Percentiles rank a stretch among this genome's conserved stretches.
phyloP scores from a whole-genome alignment of 495 filamentous ascomycete species.

The Sabuloglossum arenarium region DNA sequence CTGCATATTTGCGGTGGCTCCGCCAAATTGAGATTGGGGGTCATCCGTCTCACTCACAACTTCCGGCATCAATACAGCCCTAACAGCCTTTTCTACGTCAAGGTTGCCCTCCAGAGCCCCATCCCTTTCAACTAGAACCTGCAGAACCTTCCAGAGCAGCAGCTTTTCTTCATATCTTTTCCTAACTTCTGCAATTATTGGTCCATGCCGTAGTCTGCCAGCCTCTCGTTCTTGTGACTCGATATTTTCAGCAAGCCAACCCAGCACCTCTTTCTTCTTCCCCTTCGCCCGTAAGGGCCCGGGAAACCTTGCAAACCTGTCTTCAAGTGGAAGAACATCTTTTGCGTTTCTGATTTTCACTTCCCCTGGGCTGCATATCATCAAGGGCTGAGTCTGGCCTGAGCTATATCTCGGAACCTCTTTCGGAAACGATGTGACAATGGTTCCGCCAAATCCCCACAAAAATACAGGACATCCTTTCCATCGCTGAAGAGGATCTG shows the following conservation, averaged over 20 bases:
- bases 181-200: constrained; percentile 6
- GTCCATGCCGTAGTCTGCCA: neutral
- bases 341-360: constrained; percentile 52
- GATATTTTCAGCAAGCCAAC: constrained; percentile 64
- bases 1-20: neutral
- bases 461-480: constrained; percentile 66
- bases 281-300: constrained; percentile 73
- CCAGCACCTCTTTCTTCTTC: constrained; percentile 81
- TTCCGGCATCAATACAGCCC: constrained; percentile 22
- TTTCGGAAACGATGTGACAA: constrained; percentile 73
- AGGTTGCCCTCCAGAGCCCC: constrained; percentile 57
- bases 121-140: constrained; percentile 66
- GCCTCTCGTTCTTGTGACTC: constrained; percentile 1
- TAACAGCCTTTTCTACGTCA: constrained; percentile 47
- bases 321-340: constrained; percentile 43
- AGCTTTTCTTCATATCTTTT: constrained; percentile 55
- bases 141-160: constrained; percentile 72
- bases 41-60: neutral
- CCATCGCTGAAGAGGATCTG: constrained; percentile 72
- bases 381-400: constrained; percentile 46
- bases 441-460: constrained; percentile 71
- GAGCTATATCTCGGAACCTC: constrained; percentile 71
- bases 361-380: constrained; percentile 70
- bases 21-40: neutral
- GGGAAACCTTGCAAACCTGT: constrained; percentile 61